phyloP scores from a whole-genome alignment of 73 alveolate genomes.

The Paramecium bursaria region DNA sequence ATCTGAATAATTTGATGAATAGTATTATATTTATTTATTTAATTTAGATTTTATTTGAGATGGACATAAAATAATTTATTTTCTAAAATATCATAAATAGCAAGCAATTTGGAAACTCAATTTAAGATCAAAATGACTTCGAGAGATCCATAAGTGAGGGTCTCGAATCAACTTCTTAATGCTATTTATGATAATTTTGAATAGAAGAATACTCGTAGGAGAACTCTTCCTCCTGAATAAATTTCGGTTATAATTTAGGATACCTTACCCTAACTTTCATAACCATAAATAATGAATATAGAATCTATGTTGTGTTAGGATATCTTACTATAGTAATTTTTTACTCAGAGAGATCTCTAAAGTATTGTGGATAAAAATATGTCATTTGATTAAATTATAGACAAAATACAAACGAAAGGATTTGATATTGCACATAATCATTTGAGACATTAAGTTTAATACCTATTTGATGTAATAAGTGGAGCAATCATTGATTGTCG shows the following conservation, averaged over 20 bases:
- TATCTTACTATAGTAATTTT: constrained; percentile 38
- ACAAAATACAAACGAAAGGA: constrained; percentile 13
- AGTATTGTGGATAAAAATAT: neutral
- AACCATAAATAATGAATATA: neutral
- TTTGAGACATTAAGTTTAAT: neutral
- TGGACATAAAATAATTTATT: constrained; percentile 57
- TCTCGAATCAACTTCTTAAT: constrained; percentile 34
- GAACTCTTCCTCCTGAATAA: neutral
- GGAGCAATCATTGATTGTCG: constrained; percentile 19
- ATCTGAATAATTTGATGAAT: constrained; percentile 33
- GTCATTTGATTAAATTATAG: neutral
- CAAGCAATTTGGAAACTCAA: neutral
- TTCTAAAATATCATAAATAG: neutral
- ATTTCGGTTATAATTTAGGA: neutral
- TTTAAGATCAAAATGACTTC: constrained; percentile 22
- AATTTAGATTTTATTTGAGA: constrained; percentile 35
- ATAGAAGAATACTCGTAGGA: neutral
- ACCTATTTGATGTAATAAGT: neutral
- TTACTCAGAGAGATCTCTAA: neutral
- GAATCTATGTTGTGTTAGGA: neutral
- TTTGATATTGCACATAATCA: constrained; percentile 41
- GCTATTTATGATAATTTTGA: constrained; percentile 55
- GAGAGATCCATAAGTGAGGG: constrained; percentile 21
- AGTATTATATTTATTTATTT: neutral
- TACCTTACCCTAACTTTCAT: neutral